Evolutionary conservation across 2,329 filamentous ascomycete genomes (phyloP).

Genomic region (Teratosphaeria epicoccoides): DNA sequence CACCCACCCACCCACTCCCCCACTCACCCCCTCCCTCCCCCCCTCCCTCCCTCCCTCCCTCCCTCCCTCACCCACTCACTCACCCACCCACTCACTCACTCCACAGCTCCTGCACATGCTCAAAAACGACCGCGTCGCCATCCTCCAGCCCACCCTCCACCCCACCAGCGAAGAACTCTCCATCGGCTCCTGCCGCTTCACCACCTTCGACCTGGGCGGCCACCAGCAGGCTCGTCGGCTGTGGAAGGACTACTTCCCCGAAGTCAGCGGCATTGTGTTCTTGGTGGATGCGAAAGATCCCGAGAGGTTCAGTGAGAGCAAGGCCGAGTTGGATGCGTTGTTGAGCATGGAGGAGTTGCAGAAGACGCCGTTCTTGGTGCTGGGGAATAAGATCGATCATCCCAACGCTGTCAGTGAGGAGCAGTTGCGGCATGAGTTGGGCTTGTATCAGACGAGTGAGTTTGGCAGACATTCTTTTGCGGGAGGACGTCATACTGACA

Average conservation of each 20-base stretch:
- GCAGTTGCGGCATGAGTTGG: conserved; percentile 81
- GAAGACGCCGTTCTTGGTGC: conserved; percentile 90
- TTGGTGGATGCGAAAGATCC: conserved; percentile 95
- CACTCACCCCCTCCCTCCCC: neutral
- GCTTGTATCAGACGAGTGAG: conserved; percentile 80
- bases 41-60: neutral
- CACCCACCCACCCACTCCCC: neutral
- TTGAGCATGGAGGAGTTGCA: conserved; percentile 92
- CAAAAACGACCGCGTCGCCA: conserved; percentile 92
- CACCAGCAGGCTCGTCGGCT: conserved; percentile 90
- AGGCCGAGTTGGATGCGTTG: conserved; percentile 87
- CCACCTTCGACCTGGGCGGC: conserved; percentile 85
- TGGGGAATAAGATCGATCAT: conserved; percentile 99
- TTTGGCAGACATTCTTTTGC: neutral
- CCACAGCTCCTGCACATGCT: conserved; percentile 71
- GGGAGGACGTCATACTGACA: conserved; percentile 1
- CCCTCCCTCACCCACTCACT: neutral
- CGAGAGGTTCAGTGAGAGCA: conserved; percentile 86
- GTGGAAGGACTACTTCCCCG: conserved; percentile 95
- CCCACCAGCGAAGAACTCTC: conserved; percentile 87
- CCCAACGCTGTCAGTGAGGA: conserved; percentile 92
- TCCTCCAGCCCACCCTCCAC: conserved; percentile 82
- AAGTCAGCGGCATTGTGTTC: conserved; percentile 94
- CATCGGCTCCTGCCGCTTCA: conserved; percentile 72
- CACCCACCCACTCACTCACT: neutral